Percentiles rank a stretch among this genome's conserved stretches.
Conservation (phyloP, 1,139 yeast species). For the Lodderomyces jiufengensis region DNA sequence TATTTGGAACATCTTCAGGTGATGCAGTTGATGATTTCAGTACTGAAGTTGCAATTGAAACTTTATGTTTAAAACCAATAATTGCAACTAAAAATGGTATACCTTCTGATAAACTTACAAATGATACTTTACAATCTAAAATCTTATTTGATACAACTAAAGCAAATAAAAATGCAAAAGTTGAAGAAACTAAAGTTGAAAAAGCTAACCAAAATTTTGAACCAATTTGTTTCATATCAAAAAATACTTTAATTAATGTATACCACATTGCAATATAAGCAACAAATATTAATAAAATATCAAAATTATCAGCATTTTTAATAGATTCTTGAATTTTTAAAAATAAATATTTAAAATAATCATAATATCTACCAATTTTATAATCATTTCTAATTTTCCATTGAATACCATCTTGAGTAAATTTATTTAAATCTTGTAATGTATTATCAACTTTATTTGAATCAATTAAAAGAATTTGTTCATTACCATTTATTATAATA, state of each 20-base stretch:
- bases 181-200: slow-evolving; percentile 75
- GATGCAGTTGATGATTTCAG: slow-evolving; percentile 39
- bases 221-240: slow-evolving; percentile 77
- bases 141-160: slow-evolving; percentile 61
- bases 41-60: slow-evolving; percentile 67
- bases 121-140: slow-evolving; percentile 56
- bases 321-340: slow-evolving; percentile 51
- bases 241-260: slow-evolving; percentile 72
- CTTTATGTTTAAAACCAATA: slow-evolving; percentile 88
- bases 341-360: slow-evolving; percentile 48
- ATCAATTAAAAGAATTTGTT: slow-evolving; percentile 42
- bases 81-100: slow-evolving; percentile 91
- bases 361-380: slow-evolving; percentile 61
- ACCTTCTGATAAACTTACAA: slow-evolving; percentile 83
- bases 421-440: slow-evolving; percentile 29
- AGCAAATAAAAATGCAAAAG: slow-evolving; percentile 85
- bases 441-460: slow-evolving; percentile 32
- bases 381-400: slow-evolving; percentile 70
- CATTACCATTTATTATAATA: slow-evolving; percentile 31
- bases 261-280: slow-evolving; percentile 93
- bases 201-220: slow-evolving; percentile 89
- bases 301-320: slow-evolving; percentile 81
- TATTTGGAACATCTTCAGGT: slow-evolving; percentile 39
- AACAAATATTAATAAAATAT: slow-evolving; percentile 70
- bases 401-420: slow-evolving; percentile 38